Evolutionary conservation across 345 rosid species (phyloP).

Genomic region (Tarenaya hassleriana): DNA sequence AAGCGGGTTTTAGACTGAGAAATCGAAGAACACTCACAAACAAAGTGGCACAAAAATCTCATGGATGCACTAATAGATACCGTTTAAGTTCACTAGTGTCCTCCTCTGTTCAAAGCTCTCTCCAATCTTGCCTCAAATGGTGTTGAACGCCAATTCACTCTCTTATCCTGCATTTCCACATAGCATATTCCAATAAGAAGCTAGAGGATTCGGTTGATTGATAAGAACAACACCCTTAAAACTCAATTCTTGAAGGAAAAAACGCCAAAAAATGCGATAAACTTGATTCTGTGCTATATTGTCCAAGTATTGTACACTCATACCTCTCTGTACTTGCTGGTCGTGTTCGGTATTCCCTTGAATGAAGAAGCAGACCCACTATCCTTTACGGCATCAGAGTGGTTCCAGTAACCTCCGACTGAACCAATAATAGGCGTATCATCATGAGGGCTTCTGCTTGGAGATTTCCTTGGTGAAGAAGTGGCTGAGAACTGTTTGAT

Average conservation of each 20-base stretch:
- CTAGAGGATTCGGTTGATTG: neutral
- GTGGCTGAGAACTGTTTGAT: slow-evolving; percentile 65
- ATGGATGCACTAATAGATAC: too few species aligned
- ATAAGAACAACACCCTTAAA: neutral
- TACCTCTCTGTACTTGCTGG: slow-evolving; percentile 96
- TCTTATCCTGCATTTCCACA: slow-evolving; percentile 68
- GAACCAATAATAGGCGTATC: slow-evolving; percentile 81
- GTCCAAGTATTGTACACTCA: neutral
- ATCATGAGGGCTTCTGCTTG: slow-evolving; percentile 66
- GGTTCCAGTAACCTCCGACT: slow-evolving; percentile 79
- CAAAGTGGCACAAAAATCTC: neutral
- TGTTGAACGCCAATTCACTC: slow-evolving; percentile 84
- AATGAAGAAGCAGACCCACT: slow-evolving; percentile 45
- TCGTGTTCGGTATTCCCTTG: slow-evolving; percentile 88
- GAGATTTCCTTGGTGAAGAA: slow-evolving; percentile 75
- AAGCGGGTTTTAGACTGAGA: too few species aligned
- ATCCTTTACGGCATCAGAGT: slow-evolving; percentile 31
- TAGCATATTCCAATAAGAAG: slow-evolving; percentile 50
- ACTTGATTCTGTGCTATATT: neutral
- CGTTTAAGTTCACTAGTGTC: too few species aligned
- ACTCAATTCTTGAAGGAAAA: neutral
- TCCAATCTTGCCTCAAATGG: slow-evolving; percentile 93
- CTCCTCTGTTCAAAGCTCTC: slow-evolving; percentile 63
- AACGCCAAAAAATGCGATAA: neutral
- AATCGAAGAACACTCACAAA: neutral